phyloP scores from a whole-genome alignment of 192 early-diverging fungal genomes.

The Radiomyces spectabilis region DNA sequence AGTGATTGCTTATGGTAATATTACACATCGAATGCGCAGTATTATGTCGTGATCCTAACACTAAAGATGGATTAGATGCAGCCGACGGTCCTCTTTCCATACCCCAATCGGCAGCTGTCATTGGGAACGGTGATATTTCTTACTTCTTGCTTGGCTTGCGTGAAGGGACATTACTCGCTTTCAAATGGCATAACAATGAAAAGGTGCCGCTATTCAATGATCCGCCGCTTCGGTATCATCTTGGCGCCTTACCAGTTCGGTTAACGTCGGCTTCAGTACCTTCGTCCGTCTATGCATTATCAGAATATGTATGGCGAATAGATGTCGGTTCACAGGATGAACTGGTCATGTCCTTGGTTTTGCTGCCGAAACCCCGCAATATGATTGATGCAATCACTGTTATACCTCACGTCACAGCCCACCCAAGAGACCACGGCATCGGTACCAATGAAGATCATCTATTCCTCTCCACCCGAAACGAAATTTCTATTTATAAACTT shows the following conservation, averaged over 20 bases:
- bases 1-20: too few species aligned
- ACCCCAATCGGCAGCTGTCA: neutral
- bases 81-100: neutral
- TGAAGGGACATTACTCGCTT: neutral
- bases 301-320: neutral
- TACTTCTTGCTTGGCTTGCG: neutral
- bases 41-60: too few species aligned
- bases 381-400: neutral
- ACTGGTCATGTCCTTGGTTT: neutral
- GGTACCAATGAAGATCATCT: too few species aligned
- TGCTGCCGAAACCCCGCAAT: neutral
- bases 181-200: too few species aligned
- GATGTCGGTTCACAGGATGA: neutral
- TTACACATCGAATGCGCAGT: too few species aligned
- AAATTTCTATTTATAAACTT: too few species aligned
- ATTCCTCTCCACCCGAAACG: too few species aligned
- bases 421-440: too few species aligned
- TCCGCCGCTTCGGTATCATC: neutral
- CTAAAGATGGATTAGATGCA: neutral
- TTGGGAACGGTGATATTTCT: neutral
- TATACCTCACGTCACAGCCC: too few species aligned
- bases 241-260: neutral
- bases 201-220: neutral
- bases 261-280: neutral
- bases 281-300: neutral